phyloP scores from a whole-genome alignment of 352 stramenopile species.

The Phytophthora aleatoria region DNA sequence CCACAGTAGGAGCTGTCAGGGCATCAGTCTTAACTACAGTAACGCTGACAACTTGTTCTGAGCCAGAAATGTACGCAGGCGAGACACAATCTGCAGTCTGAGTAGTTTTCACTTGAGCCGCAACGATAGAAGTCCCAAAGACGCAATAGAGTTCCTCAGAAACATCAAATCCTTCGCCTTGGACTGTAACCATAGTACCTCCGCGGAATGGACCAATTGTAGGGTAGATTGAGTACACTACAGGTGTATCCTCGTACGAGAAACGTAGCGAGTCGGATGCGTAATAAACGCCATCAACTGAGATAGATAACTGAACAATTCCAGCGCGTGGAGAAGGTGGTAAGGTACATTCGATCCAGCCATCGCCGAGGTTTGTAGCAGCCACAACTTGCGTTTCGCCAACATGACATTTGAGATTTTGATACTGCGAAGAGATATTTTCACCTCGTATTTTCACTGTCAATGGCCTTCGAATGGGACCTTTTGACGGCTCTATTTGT shows the following conservation, averaged over 20 bases:
- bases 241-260: slow-evolving; percentile 42
- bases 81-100: slow-evolving; percentile 29
- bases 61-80: slow-evolving; percentile 23
- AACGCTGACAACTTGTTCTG: slow-evolving; percentile 30
- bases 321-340: slow-evolving; percentile 19
- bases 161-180: slow-evolving; percentile 39
- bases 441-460: slow-evolving; percentile 34
- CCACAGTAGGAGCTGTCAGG: not conserved
- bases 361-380: slow-evolving; percentile 32
- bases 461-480: slow-evolving; percentile 20
- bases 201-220: slow-evolving; percentile 45
- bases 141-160: slow-evolving; percentile 31
- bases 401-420: slow-evolving; percentile 45
- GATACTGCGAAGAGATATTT: slow-evolving; percentile 27
- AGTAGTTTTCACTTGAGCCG: slow-evolving; percentile 26
- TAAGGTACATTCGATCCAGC: slow-evolving; percentile 44
- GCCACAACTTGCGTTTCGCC: slow-evolving; percentile 36
- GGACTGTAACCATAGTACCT: slow-evolving; percentile 41
- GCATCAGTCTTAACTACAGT: slow-evolving; percentile 29
- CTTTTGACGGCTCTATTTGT: slow-evolving; percentile 26
- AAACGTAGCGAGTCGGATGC: slow-evolving; percentile 31
- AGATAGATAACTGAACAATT: slow-evolving; percentile 26
- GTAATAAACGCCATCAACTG: slow-evolving; percentile 41
- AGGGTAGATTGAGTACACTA: slow-evolving; percentile 52
- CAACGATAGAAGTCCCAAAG: slow-evolving; percentile 41